A percentile compares a stretch with the other conserved stretches of the same genome.
Evolutionary conservation across 1,284 basidiomycete genomes (phyloP).

Genomic region (Somion occarium): DNA sequence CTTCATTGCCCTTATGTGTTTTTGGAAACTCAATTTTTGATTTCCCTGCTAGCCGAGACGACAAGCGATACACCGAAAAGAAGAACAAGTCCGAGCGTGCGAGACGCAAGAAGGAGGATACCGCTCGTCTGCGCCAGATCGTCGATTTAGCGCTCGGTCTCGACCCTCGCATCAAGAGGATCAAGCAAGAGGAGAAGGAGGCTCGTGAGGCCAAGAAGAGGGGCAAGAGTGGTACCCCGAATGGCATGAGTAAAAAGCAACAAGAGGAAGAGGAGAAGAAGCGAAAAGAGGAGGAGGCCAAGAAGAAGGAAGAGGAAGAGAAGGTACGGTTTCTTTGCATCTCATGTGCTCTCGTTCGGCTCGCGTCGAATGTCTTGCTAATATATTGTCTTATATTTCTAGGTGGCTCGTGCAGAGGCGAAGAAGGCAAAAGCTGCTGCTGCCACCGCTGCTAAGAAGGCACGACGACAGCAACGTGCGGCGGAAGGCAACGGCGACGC

Average conservation of each 20-base stretch:
- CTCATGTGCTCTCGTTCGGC: too few relatives aligned
- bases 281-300: conserved; percentile 66
- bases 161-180: conserved; percentile 96
- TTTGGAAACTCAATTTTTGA: conserved; percentile 9
- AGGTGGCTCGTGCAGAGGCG: conserved; percentile 72
- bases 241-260: conserved; percentile 51
- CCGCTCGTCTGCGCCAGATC: conserved; percentile 79
- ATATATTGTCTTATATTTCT: conserved; percentile 5
- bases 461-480: conserved; percentile 56
- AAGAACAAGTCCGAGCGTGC: conserved; percentile 99
- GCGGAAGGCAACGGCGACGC: conserved; percentile 18
- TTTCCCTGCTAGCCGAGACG: conserved; percentile 79
- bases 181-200: conserved; percentile 96
- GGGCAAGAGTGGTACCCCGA: conserved; percentile 38
- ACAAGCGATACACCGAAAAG: conserved; percentile 99
- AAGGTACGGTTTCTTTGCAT: conserved; percentile 38
- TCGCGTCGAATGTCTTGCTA: too few relatives aligned
- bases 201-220: conserved; percentile 93
- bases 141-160: conserved; percentile 85
- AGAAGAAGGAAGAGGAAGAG: conserved; percentile 64
- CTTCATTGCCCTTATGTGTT: background rate
- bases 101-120: conserved; percentile 97
- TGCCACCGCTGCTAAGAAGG: conserved; percentile 94
- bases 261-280: conserved; percentile 75
- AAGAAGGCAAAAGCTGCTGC: conserved; percentile 82